Evolutionary conservation across 306 rosid species (phyloP).

Genomic region (Vigna hirtella): DNA sequence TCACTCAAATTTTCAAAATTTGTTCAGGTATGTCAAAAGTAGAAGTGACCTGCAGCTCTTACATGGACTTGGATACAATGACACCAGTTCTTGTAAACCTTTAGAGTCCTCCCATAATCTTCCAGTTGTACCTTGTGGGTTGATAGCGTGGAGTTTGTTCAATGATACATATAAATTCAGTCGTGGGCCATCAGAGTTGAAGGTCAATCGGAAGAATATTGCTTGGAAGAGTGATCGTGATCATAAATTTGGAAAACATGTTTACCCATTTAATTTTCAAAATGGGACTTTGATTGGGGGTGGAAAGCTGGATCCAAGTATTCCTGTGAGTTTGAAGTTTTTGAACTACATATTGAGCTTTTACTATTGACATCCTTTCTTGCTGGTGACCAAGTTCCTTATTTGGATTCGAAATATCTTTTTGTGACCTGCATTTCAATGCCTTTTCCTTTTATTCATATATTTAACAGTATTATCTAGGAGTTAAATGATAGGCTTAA

Average conservation of each 20-base stretch:
- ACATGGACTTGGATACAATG: slow-evolving; percentile 72
- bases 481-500: background rate
- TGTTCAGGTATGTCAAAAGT: slow-evolving; percentile 89
- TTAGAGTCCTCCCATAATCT: slow-evolving; percentile 61
- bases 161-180: slow-evolving; percentile 76
- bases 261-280: slow-evolving; percentile 94
- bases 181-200: slow-evolving; percentile 73
- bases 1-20: slow-evolving; percentile 40
- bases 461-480: slow-evolving; percentile 10
- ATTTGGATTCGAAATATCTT: slow-evolving; percentile 24
- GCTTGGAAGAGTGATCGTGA: slow-evolving; percentile 97
- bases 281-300: slow-evolving; percentile 91
- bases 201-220: slow-evolving; percentile 81
- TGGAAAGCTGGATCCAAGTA: slow-evolving; percentile 70
- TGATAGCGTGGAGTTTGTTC: slow-evolving; percentile 97
- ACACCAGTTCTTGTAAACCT: slow-evolving; percentile 78
- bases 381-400: slow-evolving; percentile 1
- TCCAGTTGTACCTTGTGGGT: slow-evolving; percentile 91
- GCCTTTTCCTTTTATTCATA: background rate
- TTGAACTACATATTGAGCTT: slow-evolving; percentile 12
- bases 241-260: slow-evolving; percentile 86
- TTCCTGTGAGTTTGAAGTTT: slow-evolving; percentile 73
- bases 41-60: slow-evolving; percentile 85
- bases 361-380: slow-evolving; percentile 17
- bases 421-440: background rate